Conservation (phyloP, 106 monocot species). For the Hemerocallis citrina region DNA sequence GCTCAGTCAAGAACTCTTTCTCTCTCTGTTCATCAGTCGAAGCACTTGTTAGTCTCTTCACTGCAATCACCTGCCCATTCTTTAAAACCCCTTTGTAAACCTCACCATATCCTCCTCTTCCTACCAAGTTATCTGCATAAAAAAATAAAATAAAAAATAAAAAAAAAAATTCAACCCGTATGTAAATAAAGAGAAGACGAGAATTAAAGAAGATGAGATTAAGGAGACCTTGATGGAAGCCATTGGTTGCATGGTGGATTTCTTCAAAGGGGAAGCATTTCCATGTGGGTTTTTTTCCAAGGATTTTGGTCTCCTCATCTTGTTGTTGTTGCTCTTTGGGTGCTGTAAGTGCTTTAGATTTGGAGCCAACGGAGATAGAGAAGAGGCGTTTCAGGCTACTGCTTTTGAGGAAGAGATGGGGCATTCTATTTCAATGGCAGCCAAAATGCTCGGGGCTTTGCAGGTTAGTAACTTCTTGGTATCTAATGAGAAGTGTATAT, state of each 20-base stretch:
- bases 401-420: constrained; percentile 13
- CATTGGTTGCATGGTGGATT: constrained; percentile 38
- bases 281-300: constrained; percentile 29
- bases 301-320: background rate
- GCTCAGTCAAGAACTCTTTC: constrained; percentile 60
- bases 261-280: constrained; percentile 49
- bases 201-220: background rate
- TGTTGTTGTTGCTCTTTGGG: too few relatives aligned
- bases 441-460: too few relatives aligned
- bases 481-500: too few relatives aligned
- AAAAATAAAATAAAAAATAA: background rate
- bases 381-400: constrained; percentile 26
- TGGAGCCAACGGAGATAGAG: constrained; percentile 6
- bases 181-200: background rate
- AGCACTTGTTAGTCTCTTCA: constrained; percentile 42
- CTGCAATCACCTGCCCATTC: constrained; percentile 38
- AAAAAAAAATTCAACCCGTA: background rate
- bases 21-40: constrained; percentile 47
- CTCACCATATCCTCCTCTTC: constrained; percentile 56
- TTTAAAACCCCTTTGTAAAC: constrained; percentile 54
- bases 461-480: too few relatives aligned
- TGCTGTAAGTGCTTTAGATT: background rate
- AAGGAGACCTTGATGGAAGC: constrained; percentile 63
- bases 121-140: constrained; percentile 61
- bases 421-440: too few relatives aligned